Evolutionary conservation across 2,329 filamentous ascomycete genomes (phyloP), one percentile per base, ranked within the genome.

Genomic region (Fusarium fracticaudum): DNA sequence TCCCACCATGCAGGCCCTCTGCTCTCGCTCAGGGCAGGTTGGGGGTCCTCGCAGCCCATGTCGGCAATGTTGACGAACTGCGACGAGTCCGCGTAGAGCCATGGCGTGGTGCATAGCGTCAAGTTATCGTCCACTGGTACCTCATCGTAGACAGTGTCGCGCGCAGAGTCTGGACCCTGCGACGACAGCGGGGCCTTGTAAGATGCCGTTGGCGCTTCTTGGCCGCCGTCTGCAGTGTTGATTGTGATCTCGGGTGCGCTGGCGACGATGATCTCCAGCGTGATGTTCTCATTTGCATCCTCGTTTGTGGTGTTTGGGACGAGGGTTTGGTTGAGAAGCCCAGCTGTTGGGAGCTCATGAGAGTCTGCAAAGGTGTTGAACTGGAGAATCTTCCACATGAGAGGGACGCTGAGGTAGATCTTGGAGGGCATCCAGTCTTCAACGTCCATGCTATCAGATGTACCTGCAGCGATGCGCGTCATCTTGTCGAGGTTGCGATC

Each of bases 331-430:
- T 86, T 83, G 5, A 87, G 79, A 6, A 88, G 77, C 7, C 85
- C 83, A 6, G 81, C 79, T 0, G 78, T 78, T 2, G 84, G 79
- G 4, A 79, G 77, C 18, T 83, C 81, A 11, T 80, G 81, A 3
- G 81, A 77, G 24, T 84, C 81, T 0, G 82, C 78, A 13, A 80
- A 80, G 37, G 81, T 86, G 73, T 85, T 86, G 74, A 87, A 84
- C 61, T 87, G 85, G 8, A 88, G 76, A 15, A 87, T 84, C 43
- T 87, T 85, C 86, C 86, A 88, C 86, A 88, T 87, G 9, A 88
- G 74, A 4, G 85, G 85, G 2, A 87, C 85, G 67, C 85, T 87
- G 41, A 88, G 85, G 71, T 87, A 85, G 53, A 88, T 87, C 54
- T 86, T 85, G 29, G 85, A 87, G 0, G 86, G 86, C 79, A 87